Evolutionary conservation across 306 rosid genomes (phyloP).

Genomic region (Prunus persica): Prunus_persica_NCBIv2 NC_034010.1:929501-930000

Average conservation of each 20-base stretch:
- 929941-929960: conserved; percentile 26
- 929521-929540: conserved; percentile 61
- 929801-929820: conserved; percentile 26
- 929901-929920: conserved; percentile 31
- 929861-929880: conserved; percentile 38
- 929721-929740: conserved; percentile 38
- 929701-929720: conserved; percentile 33
- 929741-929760: conserved; percentile 32
- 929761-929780: conserved; percentile 39
- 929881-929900: conserved; percentile 29
- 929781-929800: conserved; percentile 35
- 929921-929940: conserved; percentile 27
- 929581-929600: conserved; percentile 32
- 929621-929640: conserved; percentile 34
- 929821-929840: conserved; percentile 36
- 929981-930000: conserved; percentile 35
- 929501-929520: conserved; percentile 40
- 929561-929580: conserved; percentile 71
- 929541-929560: conserved; percentile 48
- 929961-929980: conserved; percentile 21
- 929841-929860: conserved; percentile 30
- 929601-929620: conserved; percentile 52
- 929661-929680: conserved; percentile 24
- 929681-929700: conserved; percentile 12
- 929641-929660: conserved; percentile 31